Percentiles rank a stretch among this genome's conserved stretches.
These are phyloP conservation scores for Vachellia collinsii DNA, from an alignment of 306 rosid species.

Conservation along the genomic window DNA sequence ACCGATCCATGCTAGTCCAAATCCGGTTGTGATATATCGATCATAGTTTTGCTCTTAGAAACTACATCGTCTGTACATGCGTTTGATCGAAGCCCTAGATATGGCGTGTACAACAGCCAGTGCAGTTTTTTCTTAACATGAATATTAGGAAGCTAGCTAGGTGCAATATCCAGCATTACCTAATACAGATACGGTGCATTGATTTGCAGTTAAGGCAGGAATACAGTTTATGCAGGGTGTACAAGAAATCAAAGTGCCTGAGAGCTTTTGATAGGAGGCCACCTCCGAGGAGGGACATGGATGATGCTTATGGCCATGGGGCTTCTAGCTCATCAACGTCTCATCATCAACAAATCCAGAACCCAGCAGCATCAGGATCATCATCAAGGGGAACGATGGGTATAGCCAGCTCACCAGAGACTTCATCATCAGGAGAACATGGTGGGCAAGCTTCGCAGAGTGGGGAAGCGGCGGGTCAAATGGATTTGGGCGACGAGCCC, in stretches of 20 bases:
- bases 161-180: neutral
- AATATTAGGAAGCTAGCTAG: neutral
- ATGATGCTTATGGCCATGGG: neutral
- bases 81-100: neutral
- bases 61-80: neutral
- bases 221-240: slow-evolving; percentile 80
- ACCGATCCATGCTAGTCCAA: neutral
- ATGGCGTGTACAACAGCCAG: neutral
- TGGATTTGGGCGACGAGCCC: slow-evolving; percentile 32
- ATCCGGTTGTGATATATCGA: neutral
- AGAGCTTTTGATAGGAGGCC: slow-evolving; percentile 86
- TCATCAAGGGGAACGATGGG: neutral
- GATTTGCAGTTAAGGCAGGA: slow-evolving; percentile 71
- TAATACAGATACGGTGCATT: neutral
- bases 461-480: slow-evolving; percentile 2
- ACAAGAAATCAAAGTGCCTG: slow-evolving; percentile 78
- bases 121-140: neutral
- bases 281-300: slow-evolving; percentile 28
- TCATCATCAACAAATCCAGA: neutral
- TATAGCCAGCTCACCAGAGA: too few species aligned
- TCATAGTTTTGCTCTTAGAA: neutral
- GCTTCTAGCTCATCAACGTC: slow-evolving; percentile 25
- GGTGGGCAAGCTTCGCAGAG: slow-evolving; percentile 38
- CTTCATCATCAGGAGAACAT: too few species aligned
- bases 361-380: neutral